These are phyloP conservation scores for Plasmopara viticola DNA, from an alignment of 352 stramenopile genomes.

Conservation along the genomic window DNA sequence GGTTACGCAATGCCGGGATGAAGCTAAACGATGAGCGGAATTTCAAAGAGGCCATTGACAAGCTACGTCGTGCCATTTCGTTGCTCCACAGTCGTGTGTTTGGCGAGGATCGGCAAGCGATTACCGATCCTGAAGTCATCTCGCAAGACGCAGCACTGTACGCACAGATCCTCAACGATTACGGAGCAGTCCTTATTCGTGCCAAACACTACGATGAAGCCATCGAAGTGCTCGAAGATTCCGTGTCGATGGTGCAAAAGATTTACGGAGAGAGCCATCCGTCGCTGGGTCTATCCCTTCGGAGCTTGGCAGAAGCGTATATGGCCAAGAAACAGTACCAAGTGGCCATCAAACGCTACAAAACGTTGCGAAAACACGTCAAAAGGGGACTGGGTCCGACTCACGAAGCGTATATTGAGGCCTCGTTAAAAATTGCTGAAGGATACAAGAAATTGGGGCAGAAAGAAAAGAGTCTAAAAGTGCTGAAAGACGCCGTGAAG, in stretches of 20 bases:
- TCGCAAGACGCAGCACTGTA: constrained; percentile 71
- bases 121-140: constrained; percentile 51
- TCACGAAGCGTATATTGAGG: constrained; percentile 75
- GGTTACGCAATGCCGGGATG: constrained; percentile 69
- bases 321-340: constrained; percentile 69
- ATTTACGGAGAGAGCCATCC: constrained; percentile 79
- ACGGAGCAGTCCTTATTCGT: constrained; percentile 66
- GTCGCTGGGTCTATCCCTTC: constrained; percentile 64
- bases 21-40: constrained; percentile 59
- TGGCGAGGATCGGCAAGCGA: constrained; percentile 31
- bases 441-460: constrained; percentile 65
- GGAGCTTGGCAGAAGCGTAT: constrained; percentile 75
- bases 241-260: constrained; percentile 60
- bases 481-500: constrained; percentile 48
- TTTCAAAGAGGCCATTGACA: constrained; percentile 45
- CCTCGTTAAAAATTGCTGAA: constrained; percentile 57
- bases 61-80: constrained; percentile 60
- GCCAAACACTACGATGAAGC: constrained; percentile 70
- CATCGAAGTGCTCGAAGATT: constrained; percentile 70
- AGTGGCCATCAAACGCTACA: constrained; percentile 65
- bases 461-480: constrained; percentile 40
- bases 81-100: constrained; percentile 70
- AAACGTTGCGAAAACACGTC: constrained; percentile 62
- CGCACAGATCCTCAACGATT: constrained; percentile 74
- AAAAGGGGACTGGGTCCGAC: constrained; percentile 51